Evolutionary conservation across 768 basidiomycete species (phyloP), one percentile per base, ranked within the genome.

Genomic region (Rhodotorula babjevae): DNA sequence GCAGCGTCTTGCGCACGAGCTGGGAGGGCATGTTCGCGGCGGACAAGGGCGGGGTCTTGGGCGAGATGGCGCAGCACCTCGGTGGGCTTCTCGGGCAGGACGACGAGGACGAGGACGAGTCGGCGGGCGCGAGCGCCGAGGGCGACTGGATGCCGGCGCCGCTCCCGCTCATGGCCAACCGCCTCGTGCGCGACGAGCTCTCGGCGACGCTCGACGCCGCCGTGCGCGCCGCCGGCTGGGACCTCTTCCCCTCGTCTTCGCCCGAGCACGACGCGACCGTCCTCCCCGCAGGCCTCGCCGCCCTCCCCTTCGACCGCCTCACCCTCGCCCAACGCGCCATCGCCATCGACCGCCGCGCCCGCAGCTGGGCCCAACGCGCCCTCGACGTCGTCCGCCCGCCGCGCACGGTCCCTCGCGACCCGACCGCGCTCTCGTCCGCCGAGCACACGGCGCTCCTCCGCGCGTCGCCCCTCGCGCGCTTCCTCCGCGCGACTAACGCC

Each of bases 121-220:
- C 50, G 31, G 47, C 36, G 31, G 47, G 5, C 9, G 7, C 15
- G 25, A 12, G 0, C 14, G 21, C 49, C 49, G 49, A 9, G 25
- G 49, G 49, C 25, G 46, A 42, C 11, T 52, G 57, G 47, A 7
- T 15, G 19, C 65, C 65, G 2, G 8, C n/a, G 7, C 47, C 58
- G 25, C 25, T 50, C 31, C 65, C 46, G 36, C 46, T 67, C 47
- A 67, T 67, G 58, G 65, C 27, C 1, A n/a, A 49, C 57, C 58
- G 50, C 49, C 59, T 44, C 50, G 29, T 67, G 8, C 65, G 65
- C 18, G 23, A 19, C 6, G 49, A 67, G 25, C 21, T 67, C 40
- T 12, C 25, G 18, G 19, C 58, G 36, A 33, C 57, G 31, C 6
- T 67, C 36, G 52, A 11, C 31, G 21, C 16, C 1, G 18, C 27